A percentile compares a stretch with the other conserved stretches of the same genome.
phyloP scores from a whole-genome alignment of 2,329 filamentous ascomycete genomes.

The Podosphaera xanthii region DNA sequence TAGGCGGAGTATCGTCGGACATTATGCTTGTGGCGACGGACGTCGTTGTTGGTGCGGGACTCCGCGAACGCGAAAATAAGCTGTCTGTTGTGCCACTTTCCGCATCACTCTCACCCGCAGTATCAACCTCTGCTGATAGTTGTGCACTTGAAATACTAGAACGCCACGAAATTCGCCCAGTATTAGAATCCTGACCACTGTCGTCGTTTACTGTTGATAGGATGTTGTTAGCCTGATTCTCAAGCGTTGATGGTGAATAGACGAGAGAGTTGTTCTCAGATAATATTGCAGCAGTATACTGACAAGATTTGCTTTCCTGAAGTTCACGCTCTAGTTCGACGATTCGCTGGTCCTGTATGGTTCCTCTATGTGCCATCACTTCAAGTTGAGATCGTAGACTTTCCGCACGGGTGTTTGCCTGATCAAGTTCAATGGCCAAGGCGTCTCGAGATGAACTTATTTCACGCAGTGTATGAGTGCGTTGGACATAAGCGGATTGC shows the following conservation, averaged over 20 bases:
- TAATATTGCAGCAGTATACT: slow-evolving; percentile 3
- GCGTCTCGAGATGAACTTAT: slow-evolving; percentile 29
- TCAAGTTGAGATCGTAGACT: slow-evolving; percentile 37
- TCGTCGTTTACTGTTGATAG: neutral
- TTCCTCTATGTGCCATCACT: slow-evolving; percentile 29
- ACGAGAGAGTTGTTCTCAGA: neutral
- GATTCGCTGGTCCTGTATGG: slow-evolving; percentile 30
- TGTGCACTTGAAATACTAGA: neutral
- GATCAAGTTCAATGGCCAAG: slow-evolving; percentile 30
- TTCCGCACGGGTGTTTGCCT: slow-evolving; percentile 27
- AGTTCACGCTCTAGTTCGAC: slow-evolving; percentile 27
- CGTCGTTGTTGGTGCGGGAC: slow-evolving; percentile 24
- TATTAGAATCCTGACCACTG: neutral
- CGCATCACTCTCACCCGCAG: slow-evolving; percentile 25
- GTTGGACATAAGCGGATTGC: slow-evolving; percentile 34
- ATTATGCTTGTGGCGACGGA: neutral
- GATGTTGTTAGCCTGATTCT: neutral
- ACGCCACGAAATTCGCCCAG: no score
- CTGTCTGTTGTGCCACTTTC: slow-evolving; percentile 27
- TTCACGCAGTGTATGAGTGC: slow-evolving; percentile 26
- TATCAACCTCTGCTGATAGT: neutral
- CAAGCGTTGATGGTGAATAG: neutral
- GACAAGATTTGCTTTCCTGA: slow-evolving; percentile 17
- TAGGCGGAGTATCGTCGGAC: neutral
- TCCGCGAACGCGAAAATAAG: slow-evolving; percentile 37